phyloP scores from a whole-genome alignment of 2,329 filamentous ascomycete species.

The Colletotrichum sp. region DNA sequence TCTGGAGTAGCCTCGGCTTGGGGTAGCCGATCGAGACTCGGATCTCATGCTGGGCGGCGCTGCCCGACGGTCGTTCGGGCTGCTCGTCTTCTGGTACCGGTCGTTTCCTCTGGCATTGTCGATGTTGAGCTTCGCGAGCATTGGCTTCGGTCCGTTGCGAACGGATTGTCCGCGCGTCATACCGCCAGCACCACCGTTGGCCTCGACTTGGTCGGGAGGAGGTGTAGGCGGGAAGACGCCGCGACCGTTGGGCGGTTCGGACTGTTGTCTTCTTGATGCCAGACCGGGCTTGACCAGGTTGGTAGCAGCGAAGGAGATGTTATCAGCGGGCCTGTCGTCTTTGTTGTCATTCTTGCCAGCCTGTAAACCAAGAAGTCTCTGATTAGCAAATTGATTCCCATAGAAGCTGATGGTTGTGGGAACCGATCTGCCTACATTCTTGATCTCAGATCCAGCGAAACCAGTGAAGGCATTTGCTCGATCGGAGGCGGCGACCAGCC shows the following conservation, averaged over 20 bases:
- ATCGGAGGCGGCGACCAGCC: constrained; percentile 87
- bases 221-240: constrained; percentile 98
- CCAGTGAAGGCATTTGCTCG: constrained; percentile 81
- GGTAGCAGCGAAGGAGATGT: constrained; percentile 88
- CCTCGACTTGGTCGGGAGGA: constrained; percentile 85
- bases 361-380: constrained; percentile 35
- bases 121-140: constrained; percentile 68
- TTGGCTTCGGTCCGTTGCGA: constrained; percentile 64
- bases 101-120: constrained; percentile 55
- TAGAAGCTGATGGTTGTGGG: neutral
- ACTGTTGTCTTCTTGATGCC: constrained; percentile 81
- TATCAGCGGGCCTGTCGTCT: constrained; percentile 83
- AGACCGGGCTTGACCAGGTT: constrained; percentile 91
- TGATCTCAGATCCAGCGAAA: constrained; percentile 79
- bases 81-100: constrained; percentile 58
- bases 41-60: constrained; percentile 30
- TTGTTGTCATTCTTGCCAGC: constrained; percentile 59
- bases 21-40: constrained; percentile 51
- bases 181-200: constrained; percentile 26
- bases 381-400: constrained; percentile 25
- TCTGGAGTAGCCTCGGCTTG: constrained; percentile 37
- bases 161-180: constrained; percentile 65
- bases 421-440: constrained; percentile 59
- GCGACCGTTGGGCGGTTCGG: constrained; percentile 76
- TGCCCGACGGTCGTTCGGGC: constrained; percentile 40